phyloP scores from a whole-genome alignment of 108 stramenopile genomes.

The Nitzschia inconspicua region DNA sequence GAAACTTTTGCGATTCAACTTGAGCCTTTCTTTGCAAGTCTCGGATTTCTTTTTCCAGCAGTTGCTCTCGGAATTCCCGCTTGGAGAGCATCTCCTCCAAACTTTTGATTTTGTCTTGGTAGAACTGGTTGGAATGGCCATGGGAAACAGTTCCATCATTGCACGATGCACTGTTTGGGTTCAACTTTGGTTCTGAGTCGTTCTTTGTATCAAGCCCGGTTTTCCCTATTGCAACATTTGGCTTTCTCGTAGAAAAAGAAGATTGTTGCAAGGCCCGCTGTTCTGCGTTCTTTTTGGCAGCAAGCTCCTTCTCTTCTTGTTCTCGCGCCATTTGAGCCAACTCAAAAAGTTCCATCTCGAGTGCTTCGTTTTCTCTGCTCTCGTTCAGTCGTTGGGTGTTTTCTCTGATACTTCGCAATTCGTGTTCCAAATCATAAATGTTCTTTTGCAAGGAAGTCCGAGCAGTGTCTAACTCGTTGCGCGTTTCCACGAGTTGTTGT shows the following conservation, averaged over 20 bases:
- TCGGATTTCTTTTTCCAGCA: neutral
- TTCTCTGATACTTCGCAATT: neutral
- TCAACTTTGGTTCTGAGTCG: neutral
- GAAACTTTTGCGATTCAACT: neutral
- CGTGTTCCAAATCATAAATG: conserved; percentile 1
- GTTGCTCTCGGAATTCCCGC: neutral
- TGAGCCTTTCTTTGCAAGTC: neutral
- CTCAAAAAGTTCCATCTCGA: neutral
- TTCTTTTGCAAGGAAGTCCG: conserved; percentile 1
- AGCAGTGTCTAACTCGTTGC: neutral
- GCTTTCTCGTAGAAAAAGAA: neutral
- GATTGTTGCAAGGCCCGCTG: too few species aligned
- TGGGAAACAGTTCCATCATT: neutral
- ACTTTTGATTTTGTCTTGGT: neutral
- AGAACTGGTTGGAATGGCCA: too few species aligned
- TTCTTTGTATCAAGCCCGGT: neutral
- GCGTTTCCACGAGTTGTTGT: conserved; percentile 2
- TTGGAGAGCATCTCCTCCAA: neutral
- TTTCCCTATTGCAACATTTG: neutral
- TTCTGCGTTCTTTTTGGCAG: neutral
- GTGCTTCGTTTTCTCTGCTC: neutral
- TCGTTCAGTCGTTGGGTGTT: neutral
- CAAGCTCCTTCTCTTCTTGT: neutral
- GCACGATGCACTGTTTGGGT: neutral
- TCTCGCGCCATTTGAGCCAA: neutral